A percentile compares a stretch with the other conserved stretches of the same genome.
These are phyloP conservation scores for Staphylotrichum longicolle DNA, from an alignment of 495 filamentous ascomycete genomes.

Conservation along the genomic window DNA sequence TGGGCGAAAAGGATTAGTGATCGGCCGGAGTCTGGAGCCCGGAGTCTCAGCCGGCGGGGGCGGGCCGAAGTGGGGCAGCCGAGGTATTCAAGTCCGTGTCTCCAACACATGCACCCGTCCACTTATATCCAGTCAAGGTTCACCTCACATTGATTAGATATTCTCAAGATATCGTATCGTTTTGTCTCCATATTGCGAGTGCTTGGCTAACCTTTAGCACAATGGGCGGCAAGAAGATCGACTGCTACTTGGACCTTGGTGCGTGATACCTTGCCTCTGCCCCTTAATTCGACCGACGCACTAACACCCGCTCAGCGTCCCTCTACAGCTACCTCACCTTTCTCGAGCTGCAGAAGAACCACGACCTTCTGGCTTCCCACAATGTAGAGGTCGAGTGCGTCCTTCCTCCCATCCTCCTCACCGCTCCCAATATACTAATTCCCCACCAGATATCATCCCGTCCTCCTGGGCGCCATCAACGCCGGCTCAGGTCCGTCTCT, in stretches of 20 bases:
- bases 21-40: slow-evolving; percentile 11
- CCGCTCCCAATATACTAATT: background rate
- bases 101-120: background rate
- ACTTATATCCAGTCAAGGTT: no score
- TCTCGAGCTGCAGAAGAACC: slow-evolving; percentile 56
- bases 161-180: background rate
- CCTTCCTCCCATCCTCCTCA: slow-evolving; percentile 1
- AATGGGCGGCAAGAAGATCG: slow-evolving; percentile 60
- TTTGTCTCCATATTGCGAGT: background rate
- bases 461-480: slow-evolving; percentile 75
- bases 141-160: background rate
- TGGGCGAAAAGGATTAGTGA: slow-evolving; percentile 22
- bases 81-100: slow-evolving; percentile 5
- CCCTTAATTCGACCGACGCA: background rate
- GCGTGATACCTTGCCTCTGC: background rate
- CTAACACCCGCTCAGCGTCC: slow-evolving; percentile 51
- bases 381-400: slow-evolving; percentile 62
- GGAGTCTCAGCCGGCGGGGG: background rate
- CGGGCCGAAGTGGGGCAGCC: slow-evolving; percentile 18
- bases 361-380: slow-evolving; percentile 51
- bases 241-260: slow-evolving; percentile 51
- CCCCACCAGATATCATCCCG: slow-evolving; percentile 54
- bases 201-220: slow-evolving; percentile 6
- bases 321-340: slow-evolving; percentile 67
- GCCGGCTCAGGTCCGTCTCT: slow-evolving; percentile 43